Evolutionary conservation across 2,329 filamentous ascomycete genomes (phyloP), one percentile per base, ranked within the genome.

Genomic region (Colletotrichum viniferum): DNA sequence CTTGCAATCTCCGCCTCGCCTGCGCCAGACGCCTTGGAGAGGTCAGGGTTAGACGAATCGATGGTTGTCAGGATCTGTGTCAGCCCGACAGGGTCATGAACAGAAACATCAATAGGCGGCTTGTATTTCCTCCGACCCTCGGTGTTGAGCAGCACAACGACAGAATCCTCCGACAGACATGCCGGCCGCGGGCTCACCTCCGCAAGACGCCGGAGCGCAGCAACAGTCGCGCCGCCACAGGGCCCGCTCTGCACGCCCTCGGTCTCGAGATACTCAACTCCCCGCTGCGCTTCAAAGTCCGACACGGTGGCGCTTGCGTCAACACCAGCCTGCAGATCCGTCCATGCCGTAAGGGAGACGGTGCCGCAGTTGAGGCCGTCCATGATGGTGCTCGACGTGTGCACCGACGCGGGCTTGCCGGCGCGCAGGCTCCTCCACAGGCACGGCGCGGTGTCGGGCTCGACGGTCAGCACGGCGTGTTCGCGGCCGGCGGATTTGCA

Each of bases 281-380:
- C 91, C 1, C 84, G 73, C 78, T 95, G 93, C 0, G 90, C 87
- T 74, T 95, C 92, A 14, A 82, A 81, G 77, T 94, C 93, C 0
- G 89, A 90, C 0, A 96, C 87, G 0, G 88, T 89, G 0, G 92
- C 82, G 68, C 89, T 90, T 1, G 88, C 90, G 83, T 94, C 91
- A 0, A 95, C 87, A 1, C 92, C 90, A 0, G 85, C 80, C 9
- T 85, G 82, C 5, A 96, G 81, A 0, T 91, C 80, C 0, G 90
- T 87, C 92, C 93, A 96, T 0, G 93, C 92, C 1, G 89, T 91
- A 0, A 86, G 86, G 0, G 93, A 94, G 0, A 94, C 87, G 0
- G 92, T 94, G 0, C 93, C 93, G 76, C 94, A 96, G 77, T 94
- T 92, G 85, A 96, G 90, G 0, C 94, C 94, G 52, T 89, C 88